Percentiles rank a stretch among this genome's conserved stretches.
Evolutionary conservation across 139 green algal genomes (phyloP).

Genomic region (Chlamydomonas incerta): DNA sequence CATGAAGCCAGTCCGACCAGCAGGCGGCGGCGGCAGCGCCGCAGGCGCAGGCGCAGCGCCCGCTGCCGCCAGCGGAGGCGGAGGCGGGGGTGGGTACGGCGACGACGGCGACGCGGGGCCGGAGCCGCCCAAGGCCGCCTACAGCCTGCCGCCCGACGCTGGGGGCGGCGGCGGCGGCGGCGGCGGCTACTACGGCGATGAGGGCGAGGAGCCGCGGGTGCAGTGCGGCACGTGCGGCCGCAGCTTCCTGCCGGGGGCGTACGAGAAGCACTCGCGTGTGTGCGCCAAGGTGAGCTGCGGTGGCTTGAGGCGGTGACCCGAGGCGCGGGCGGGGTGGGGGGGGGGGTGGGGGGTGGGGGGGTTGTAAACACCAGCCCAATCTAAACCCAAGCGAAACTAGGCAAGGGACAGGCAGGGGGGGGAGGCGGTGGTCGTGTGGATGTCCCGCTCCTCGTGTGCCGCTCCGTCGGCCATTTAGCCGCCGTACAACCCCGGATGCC

Average conservation of each 20-base stretch:
- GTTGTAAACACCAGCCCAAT: no score
- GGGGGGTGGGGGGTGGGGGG: no score
- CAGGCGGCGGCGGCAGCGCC: not conserved
- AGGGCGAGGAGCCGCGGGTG: constrained; percentile 37
- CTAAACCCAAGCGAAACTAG: no score
- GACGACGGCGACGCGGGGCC: not conserved
- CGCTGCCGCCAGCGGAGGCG: not conserved
- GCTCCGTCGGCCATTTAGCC: no score
- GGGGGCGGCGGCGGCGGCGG: constrained; percentile 1
- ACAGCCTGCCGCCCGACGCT: constrained; percentile 6
- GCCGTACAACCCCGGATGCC: no score
- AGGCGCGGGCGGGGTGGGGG: no score
- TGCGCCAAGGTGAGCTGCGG: constrained; percentile 59
- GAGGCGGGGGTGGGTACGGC: not conserved
- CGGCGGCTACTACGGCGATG: constrained; percentile 1
- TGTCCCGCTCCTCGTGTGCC: no score
- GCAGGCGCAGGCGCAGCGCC: not conserved
- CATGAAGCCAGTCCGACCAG: constrained; percentile 39
- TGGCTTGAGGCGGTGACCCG: no score
- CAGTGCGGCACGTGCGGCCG: constrained; percentile 57
- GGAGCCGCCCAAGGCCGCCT: constrained; percentile 12
- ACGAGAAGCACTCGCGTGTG: constrained; percentile 59
- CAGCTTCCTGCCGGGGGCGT: constrained; percentile 54
- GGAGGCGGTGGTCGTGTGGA: no score
- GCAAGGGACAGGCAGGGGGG: no score